These are phyloP conservation scores for Yamadazyma blattariae DNA, from an alignment of 1,139 yeast species.

Conservation along the genomic window DNA sequence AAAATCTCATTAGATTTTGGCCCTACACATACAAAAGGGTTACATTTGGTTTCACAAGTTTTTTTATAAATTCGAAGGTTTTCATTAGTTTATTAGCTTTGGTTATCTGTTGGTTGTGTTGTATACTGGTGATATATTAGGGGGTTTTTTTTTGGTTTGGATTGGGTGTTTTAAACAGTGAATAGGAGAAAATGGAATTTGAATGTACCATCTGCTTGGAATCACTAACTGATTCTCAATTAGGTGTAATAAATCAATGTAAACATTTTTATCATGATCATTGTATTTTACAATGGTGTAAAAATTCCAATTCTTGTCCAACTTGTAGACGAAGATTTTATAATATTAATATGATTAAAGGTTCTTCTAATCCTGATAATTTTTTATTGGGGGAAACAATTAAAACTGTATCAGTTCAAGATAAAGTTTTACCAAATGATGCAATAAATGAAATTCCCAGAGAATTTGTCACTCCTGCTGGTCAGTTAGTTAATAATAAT, in stretches of 20 bases:
- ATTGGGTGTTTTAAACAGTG: too few species aligned
- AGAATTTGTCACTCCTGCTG: slow-evolving; percentile 24
- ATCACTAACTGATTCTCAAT: slow-evolving; percentile 16
- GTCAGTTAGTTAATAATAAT: not conserved
- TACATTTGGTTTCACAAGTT: too few species aligned
- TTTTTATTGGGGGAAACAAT: too few species aligned
- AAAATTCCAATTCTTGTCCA: slow-evolving; percentile 51
- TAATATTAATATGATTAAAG: slow-evolving; percentile 21
- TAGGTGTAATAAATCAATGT: slow-evolving; percentile 43
- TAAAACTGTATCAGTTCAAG: slow-evolving; percentile 23
- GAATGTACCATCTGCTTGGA: slow-evolving; percentile 55
- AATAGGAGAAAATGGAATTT: too few species aligned
- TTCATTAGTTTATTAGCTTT: too few species aligned
- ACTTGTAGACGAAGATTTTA: slow-evolving; percentile 44
- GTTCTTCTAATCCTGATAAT: not conserved
- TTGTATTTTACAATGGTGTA: slow-evolving; percentile 48
- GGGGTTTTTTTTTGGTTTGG: too few species aligned
- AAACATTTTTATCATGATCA: slow-evolving; percentile 43
- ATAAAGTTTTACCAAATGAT: slow-evolving; percentile 31
- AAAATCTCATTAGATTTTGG: too few species aligned
- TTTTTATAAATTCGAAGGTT: too few species aligned
- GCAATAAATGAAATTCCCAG: slow-evolving; percentile 40
- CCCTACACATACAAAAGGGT: too few species aligned
- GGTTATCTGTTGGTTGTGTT: too few species aligned
- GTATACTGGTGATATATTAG: too few species aligned